Conservation (phyloP, 768 basidiomycete genomes). For the Psilocybe azurescens region DNA sequence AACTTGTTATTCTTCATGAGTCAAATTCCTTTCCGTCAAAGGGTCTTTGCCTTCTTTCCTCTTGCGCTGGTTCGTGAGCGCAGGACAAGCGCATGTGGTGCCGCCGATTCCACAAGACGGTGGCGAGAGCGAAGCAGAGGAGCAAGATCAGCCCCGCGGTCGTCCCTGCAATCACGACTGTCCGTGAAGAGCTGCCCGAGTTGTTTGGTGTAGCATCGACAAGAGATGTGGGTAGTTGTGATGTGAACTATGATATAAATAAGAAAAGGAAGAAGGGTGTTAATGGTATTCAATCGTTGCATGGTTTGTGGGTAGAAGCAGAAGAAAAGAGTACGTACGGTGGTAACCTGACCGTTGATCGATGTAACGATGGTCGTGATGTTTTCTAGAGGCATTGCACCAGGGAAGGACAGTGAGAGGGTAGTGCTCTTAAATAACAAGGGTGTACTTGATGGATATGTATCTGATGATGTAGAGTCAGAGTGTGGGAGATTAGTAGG, state of each 20-base stretch:
- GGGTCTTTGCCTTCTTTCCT: constrained; percentile 31
- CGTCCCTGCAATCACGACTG: constrained; percentile 46
- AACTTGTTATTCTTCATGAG: background rate
- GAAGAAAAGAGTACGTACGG: constrained; percentile 16
- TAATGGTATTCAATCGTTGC: background rate
- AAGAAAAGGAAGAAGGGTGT: no score
- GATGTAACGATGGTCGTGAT: constrained; percentile 22
- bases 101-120: constrained; percentile 42
- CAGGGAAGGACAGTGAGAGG: background rate
- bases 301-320: background rate
- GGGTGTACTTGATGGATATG: background rate
- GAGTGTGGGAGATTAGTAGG: background rate
- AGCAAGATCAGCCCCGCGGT: constrained; percentile 43
- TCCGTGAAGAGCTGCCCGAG: constrained; percentile 29
- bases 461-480: background rate
- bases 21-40: constrained; percentile 42
- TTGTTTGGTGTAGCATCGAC: constrained; percentile 23
- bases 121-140: constrained; percentile 38
- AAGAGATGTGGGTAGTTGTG: constrained; percentile 36
- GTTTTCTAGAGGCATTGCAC: constrained; percentile 3
- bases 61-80: constrained; percentile 24
- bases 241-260: constrained; percentile 21
- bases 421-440: background rate
- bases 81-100: constrained; percentile 40
- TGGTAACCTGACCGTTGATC: constrained; percentile 20